Conservation (phyloP, 208 protist species). For the Leptomonas pyrrhocoris region DNA sequence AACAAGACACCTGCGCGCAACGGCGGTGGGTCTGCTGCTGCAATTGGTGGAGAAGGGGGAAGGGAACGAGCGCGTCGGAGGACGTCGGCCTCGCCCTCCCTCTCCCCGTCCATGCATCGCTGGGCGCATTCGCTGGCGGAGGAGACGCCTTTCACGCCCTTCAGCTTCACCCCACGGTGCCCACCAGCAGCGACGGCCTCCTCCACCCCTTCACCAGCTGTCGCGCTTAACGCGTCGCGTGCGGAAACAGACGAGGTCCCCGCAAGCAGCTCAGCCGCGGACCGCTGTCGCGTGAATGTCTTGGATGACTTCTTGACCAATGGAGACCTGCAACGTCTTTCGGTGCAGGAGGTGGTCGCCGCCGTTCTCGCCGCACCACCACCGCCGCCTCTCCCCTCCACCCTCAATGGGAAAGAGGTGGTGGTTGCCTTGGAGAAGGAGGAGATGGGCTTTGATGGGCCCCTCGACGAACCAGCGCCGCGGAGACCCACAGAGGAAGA, state of each 20-base stretch:
- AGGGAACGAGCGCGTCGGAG: not conserved
- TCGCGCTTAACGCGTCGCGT: not conserved
- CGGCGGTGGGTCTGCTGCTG: not conserved
- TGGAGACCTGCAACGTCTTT: constrained; percentile 1
- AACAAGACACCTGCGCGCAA: not conserved
- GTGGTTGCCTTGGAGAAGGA: constrained; percentile 1
- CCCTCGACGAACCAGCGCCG: constrained; percentile 25
- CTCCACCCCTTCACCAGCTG: not conserved
- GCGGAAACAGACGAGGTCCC: not conserved
- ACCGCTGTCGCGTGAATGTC: not conserved
- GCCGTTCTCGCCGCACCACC: constrained; percentile 10
- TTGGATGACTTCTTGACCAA: not conserved
- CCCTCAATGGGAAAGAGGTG: not conserved
- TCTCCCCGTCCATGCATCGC: constrained; percentile 21
- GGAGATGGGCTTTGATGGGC: not conserved
- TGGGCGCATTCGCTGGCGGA: constrained; percentile 26
- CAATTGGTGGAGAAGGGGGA: not conserved
- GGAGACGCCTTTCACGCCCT: constrained; percentile 36
- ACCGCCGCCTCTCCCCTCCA: not conserved
- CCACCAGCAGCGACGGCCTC: not conserved
- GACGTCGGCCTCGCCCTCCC: not conserved
- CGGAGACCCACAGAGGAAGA: constrained; percentile 3
- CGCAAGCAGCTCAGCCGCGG: not conserved
- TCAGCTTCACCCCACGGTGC: constrained; percentile 1
- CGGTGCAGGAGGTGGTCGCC: constrained; percentile 18